Evolutionary conservation across 192 early-diverging fungal species (phyloP).

Genomic region (Mortierella hygrophila): DNA sequence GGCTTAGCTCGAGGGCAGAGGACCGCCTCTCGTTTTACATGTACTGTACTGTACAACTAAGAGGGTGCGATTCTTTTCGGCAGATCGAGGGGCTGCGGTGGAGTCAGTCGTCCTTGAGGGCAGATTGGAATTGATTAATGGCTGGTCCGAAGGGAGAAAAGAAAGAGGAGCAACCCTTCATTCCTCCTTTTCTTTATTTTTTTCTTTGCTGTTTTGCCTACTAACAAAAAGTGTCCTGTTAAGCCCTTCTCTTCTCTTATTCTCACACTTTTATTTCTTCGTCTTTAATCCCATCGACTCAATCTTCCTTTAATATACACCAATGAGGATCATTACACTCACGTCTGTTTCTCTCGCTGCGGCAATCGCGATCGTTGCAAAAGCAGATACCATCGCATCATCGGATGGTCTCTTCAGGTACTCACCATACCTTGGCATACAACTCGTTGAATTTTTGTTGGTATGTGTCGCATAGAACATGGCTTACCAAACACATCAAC

Average conservation of each 20-base stretch:
- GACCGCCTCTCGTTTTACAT: not conserved
- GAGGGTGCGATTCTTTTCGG: not conserved
- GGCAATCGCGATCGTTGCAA: not conserved
- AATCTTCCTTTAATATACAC: not conserved
- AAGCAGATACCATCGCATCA: not conserved
- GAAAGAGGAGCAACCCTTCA: not conserved
- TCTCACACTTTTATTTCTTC: not conserved
- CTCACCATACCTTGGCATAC: not conserved
- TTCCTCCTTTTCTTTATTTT: not conserved
- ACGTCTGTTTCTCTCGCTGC: not conserved
- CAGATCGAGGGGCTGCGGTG: not conserved
- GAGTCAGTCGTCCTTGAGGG: not conserved
- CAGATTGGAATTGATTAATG: not conserved
- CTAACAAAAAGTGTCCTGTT: not conserved
- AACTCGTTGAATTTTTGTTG: not conserved
- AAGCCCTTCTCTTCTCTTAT: not conserved
- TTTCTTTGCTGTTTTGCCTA: not conserved
- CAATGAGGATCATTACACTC: not conserved
- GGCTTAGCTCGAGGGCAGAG: too few species aligned
- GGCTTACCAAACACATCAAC: not conserved
- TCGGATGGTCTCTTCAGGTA: not conserved
- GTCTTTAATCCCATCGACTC: not conserved
- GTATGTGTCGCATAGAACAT: not conserved
- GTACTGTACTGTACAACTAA: not conserved
- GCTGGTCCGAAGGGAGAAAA: not conserved